A percentile compares a stretch with the other conserved stretches of the same genome.
These are phyloP conservation scores for Lactarius psammicola DNA, from an alignment of 768 basidiomycete genomes.

Conservation along the genomic window DNA sequence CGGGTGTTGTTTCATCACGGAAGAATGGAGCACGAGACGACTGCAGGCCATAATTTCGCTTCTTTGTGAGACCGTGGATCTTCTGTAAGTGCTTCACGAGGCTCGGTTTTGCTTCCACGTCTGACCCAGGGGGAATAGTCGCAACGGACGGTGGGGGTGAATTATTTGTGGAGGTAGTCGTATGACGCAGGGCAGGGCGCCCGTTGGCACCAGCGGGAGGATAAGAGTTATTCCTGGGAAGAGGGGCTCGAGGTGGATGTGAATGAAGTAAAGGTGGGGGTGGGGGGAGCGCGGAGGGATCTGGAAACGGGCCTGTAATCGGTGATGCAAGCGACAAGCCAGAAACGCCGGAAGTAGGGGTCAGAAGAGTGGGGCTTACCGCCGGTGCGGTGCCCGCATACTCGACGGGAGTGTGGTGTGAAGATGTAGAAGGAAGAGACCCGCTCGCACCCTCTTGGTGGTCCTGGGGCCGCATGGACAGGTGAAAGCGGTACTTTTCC, in stretches of 20 bases:
- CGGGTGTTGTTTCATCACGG: conserved; percentile 22
- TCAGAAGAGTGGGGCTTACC: conserved; percentile 23
- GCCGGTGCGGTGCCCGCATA: conserved; percentile 9
- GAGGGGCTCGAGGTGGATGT: conserved; percentile 21
- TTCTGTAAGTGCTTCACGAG: conserved; percentile 29
- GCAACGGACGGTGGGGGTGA: conserved; percentile 15
- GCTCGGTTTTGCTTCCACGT: conserved; percentile 16
- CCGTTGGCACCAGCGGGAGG: conserved; percentile 21
- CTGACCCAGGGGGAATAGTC: conserved; percentile 5
- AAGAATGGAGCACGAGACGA: conserved; percentile 25
- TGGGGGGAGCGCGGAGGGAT: conserved; percentile 9
- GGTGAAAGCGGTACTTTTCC: conserved; percentile 21
- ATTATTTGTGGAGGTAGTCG: conserved; percentile 13
- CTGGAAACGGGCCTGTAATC: conserved; percentile 15
- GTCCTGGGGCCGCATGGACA: conserved; percentile 21
- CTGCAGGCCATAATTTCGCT: conserved; percentile 29
- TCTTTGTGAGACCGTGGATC: conserved; percentile 30
- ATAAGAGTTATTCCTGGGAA: conserved; percentile 25
- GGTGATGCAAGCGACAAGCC: conserved; percentile 25
- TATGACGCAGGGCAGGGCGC: conserved; percentile 4
- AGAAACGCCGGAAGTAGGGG: conserved; percentile 14
- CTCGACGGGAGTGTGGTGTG: conserved; percentile 5
- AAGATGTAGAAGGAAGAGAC: conserved; percentile 3
- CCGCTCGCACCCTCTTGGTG: conserved; percentile 8
- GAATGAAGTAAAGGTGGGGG: conserved; percentile 4